A percentile compares a stretch with the other conserved stretches of the same genome.
phyloP scores from a whole-genome alignment of 306 rosid genomes.

The Cucurbita moschata region DNA sequence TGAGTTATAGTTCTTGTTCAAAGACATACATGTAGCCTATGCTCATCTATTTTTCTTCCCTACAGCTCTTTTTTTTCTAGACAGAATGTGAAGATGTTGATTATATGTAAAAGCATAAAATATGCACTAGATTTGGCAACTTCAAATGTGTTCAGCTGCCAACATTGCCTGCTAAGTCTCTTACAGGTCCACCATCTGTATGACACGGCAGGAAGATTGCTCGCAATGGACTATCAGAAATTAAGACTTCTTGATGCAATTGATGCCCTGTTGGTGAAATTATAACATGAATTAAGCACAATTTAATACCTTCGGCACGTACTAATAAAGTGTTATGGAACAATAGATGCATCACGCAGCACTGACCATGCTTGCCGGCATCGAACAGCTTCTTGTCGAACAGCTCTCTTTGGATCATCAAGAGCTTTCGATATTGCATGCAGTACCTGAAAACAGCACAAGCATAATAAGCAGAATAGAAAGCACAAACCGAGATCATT shows the following conservation, averaged over 20 bases:
- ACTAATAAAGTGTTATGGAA: neutral
- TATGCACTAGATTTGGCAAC: neutral
- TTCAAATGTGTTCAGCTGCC: neutral
- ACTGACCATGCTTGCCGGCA: constrained; percentile 82
- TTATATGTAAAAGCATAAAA: neutral
- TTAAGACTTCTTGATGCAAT: constrained; percentile 36
- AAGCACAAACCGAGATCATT: neutral
- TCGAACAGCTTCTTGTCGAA: constrained; percentile 79
- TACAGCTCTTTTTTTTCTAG: neutral
- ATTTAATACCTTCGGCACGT: neutral
- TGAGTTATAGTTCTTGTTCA: neutral
- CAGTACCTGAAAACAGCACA: constrained; percentile 32
- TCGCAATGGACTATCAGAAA: constrained; percentile 17
- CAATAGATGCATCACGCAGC: neutral
- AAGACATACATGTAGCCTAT: neutral
- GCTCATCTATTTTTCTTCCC: neutral
- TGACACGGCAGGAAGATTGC: constrained; percentile 3
- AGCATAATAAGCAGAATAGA: neutral
- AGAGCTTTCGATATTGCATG: constrained; percentile 40
- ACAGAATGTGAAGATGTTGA: too few species aligned
- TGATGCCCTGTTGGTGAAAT: constrained; percentile 36
- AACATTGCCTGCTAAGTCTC: neutral
- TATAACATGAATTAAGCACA: neutral
- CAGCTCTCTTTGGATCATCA: constrained; percentile 62
- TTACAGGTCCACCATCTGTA: neutral